phyloP scores from a whole-genome alignment of 768 basidiomycete genomes.

The Kwoniella heveanensis region DNA sequence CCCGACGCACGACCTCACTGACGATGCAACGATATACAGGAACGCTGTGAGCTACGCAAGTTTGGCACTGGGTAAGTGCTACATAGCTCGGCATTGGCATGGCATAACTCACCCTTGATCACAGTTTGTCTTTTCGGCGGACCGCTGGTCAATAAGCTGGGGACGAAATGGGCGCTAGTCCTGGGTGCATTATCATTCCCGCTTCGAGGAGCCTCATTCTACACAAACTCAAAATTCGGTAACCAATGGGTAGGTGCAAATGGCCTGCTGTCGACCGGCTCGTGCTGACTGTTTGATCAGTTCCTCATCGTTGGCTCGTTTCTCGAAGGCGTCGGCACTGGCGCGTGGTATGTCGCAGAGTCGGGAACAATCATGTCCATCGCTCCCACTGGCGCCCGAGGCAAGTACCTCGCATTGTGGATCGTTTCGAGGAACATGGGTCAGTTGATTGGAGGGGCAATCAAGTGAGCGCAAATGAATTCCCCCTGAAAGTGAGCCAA shows the following conservation, averaged over 20 bases:
- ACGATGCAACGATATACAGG: background rate
- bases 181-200: conserved; percentile 29
- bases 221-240: conserved; percentile 13
- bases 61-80: conserved; percentile 22
- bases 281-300: background rate
- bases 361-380: conserved; percentile 31
- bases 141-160: conserved; percentile 43
- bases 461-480: conserved; percentile 12
- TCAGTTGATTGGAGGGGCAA: conserved; percentile 31
- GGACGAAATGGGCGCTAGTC: conserved; percentile 39
- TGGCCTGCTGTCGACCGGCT: background rate
- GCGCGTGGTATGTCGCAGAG: conserved; percentile 30
- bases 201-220: conserved; percentile 16
- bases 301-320: conserved; percentile 17
- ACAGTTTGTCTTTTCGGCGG: conserved; percentile 35
- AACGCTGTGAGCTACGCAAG: conserved; percentile 23
- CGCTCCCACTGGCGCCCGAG: conserved; percentile 22
- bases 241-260: conserved; percentile 14
- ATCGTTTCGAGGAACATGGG: conserved; percentile 27
- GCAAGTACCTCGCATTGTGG: conserved; percentile 36
- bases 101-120: background rate
- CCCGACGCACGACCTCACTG: background rate
- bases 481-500: background rate
- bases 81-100: background rate
- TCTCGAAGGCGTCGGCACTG: conserved; percentile 27